Base-by-base conservation (phyloP, 305 asterid species). In the Salvia sclarea region DNA sequence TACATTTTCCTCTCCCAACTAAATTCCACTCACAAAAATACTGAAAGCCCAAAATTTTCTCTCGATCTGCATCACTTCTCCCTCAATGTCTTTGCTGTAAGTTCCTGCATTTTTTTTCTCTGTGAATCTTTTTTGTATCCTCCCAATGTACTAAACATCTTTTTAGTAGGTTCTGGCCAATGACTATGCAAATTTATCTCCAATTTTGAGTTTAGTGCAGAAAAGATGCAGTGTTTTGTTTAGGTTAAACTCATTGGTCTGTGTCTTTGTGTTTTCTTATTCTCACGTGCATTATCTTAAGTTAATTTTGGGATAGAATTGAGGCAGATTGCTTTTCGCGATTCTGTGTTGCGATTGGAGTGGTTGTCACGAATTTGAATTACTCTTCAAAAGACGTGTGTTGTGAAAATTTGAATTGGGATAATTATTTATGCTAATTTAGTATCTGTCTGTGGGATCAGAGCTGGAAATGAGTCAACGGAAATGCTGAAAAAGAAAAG, bases 401-500 rank as follows among this genome's bases (percentile, higher is more conserved):
- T 65, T 40, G 20, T 28, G 59, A n/a, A 40, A 14, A 25, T 16
- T 33, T 35, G n/a, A n/a, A n/a, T n/a, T n/a, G n/a, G n/a, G n/a
- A n/a, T n/a, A n/a, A 49, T 49, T 45, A 77, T 58, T 64, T n/a
- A n/a, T 64, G 14, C 79, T 74, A 61, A 45, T 63, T 67, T 49
- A 12, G 55, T 38, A 37, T 22, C 28, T 38, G 43, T 61, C 33
- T 40, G 45, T 45, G 38, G 56, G 64, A 76, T 64, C 76, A 78
- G 83, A 69, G 43, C 65, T 72, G 78, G 69, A 59, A 18, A 71
- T 80, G 87, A 81, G 56, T 73, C 54, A 56, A 68, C 69, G 30
- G 84, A 76, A 76, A 80, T 81, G 86, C 69, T 70, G 87, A 79
- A 76, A 62, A 16, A 33, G 44, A 43, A 60, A 64, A 78, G 78